Evolutionary conservation across 1,139 yeast genomes (phyloP).

Genomic region (Williopsis jadinii): DNA sequence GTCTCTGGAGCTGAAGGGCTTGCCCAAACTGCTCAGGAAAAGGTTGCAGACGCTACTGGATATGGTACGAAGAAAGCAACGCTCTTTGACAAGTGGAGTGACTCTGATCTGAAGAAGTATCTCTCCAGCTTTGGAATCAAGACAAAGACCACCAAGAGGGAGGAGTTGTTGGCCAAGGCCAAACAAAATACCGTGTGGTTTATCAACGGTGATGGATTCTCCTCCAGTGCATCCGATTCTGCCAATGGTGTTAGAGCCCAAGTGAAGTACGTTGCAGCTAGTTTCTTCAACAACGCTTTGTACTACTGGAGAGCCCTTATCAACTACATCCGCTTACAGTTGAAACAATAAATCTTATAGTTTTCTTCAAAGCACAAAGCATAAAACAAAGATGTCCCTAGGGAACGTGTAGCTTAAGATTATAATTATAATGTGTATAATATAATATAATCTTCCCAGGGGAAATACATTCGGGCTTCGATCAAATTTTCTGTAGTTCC

Average conservation of each 20-base stretch:
- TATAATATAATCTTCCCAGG: too few species aligned
- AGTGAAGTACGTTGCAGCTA: constrained; percentile 10
- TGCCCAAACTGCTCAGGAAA: constrained; percentile 9
- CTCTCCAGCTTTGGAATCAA: constrained; percentile 45
- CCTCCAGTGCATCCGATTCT: neutral
- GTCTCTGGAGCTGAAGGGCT: constrained; percentile 7
- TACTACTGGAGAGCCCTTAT: constrained; percentile 10
- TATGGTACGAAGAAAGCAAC: constrained; percentile 20
- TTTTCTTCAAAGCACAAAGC: neutral
- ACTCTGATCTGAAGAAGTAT: constrained; percentile 47
- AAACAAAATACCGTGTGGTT: constrained; percentile 37
- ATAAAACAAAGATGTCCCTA: too few species aligned
- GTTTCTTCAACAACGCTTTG: constrained; percentile 5
- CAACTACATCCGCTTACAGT: constrained; percentile 11
- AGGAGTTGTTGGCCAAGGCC: constrained; percentile 41
- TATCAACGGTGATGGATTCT: constrained; percentile 18
- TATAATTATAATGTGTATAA: too few species aligned
- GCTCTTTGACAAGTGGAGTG: constrained; percentile 44
- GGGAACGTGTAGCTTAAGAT: too few species aligned
- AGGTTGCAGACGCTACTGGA: constrained; percentile 9
- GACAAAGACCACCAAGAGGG: constrained; percentile 32
- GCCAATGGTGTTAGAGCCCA: constrained; percentile 2
- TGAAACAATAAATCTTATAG: constrained; percentile 1
- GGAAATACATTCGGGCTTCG: too few species aligned
- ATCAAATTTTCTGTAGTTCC: too few species aligned